phyloP scores from a whole-genome alignment of 176 grass and related monocot species.

The Oryza glumipatula region DNA sequence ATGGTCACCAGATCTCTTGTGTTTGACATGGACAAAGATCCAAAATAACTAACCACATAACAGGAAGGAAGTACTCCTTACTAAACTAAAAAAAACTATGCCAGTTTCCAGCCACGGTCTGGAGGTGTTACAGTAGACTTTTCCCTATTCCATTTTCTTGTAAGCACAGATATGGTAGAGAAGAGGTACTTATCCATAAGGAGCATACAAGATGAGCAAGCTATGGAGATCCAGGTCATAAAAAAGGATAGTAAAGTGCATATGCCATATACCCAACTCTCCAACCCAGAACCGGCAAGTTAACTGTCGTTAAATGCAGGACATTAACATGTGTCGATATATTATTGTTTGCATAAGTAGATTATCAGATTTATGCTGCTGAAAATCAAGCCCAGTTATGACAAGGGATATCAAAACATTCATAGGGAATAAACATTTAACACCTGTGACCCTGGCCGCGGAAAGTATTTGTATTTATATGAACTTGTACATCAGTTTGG shows the following conservation, averaged over 20 bases:
- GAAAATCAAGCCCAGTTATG: not conserved
- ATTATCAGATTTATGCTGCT: not conserved
- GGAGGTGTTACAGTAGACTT: not conserved
- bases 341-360: not conserved
- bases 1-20: not conserved
- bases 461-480: not conserved
- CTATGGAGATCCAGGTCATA: slow-evolving; percentile 14
- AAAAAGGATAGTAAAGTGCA: slow-evolving; percentile 11
- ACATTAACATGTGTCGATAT: slow-evolving; percentile 1
- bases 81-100: not conserved
- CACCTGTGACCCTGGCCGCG: not conserved
- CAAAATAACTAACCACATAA: slow-evolving; percentile 15
- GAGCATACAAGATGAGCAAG: not conserved
- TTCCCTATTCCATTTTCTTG: not conserved
- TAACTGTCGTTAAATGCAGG: not conserved
- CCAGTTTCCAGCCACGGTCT: not conserved
- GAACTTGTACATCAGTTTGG: not conserved
- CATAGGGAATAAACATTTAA: slow-evolving; percentile 19
- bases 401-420: not conserved
- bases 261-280: not conserved
- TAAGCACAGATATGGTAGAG: not conserved
- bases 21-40: slow-evolving; percentile 2
- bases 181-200: not conserved
- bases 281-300: not conserved
- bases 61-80: not conserved